phyloP scores from a whole-genome alignment of 306 rosid genomes.

The peach (Prunus persica) region DNA sequence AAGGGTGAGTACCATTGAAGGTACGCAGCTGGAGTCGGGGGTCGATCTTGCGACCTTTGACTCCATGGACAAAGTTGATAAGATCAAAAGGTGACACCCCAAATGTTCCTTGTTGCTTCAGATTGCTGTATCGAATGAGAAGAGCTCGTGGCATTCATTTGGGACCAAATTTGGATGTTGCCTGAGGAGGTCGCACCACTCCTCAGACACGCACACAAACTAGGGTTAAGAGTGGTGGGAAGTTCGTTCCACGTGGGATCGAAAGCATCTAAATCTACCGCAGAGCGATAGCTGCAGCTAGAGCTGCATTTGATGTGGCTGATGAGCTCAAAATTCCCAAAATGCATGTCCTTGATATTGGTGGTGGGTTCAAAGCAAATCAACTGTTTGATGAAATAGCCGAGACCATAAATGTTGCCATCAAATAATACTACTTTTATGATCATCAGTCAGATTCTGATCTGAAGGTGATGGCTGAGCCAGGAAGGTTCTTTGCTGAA shows the following conservation, averaged over 20 bases:
- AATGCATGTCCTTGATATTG: not conserved
- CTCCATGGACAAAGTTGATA: not conserved
- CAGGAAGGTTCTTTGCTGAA: too few species aligned
- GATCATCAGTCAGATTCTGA: too few species aligned
- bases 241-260: not conserved
- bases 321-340: not conserved
- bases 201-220: not conserved
- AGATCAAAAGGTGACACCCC: conserved; percentile 18
- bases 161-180: conserved; percentile 10
- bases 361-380: conserved; percentile 1
- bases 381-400: not conserved
- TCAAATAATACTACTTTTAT: too few species aligned
- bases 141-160: not conserved
- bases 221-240: not conserved
- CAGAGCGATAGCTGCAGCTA: not conserved
- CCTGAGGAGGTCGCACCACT: not conserved
- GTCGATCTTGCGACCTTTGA: conserved; percentile 8
- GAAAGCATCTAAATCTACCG: not conserved
- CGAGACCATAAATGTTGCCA: not conserved
- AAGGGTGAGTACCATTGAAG: conserved; percentile 15
- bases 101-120: conserved; percentile 10
- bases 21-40: conserved; percentile 4
- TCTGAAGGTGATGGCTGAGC: too few species aligned
- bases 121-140: not conserved
- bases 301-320: not conserved